These are phyloP conservation scores for Coemansia sp. DNA, from an alignment of 192 early-diverging fungal genomes.

Conservation along the genomic window DNA sequence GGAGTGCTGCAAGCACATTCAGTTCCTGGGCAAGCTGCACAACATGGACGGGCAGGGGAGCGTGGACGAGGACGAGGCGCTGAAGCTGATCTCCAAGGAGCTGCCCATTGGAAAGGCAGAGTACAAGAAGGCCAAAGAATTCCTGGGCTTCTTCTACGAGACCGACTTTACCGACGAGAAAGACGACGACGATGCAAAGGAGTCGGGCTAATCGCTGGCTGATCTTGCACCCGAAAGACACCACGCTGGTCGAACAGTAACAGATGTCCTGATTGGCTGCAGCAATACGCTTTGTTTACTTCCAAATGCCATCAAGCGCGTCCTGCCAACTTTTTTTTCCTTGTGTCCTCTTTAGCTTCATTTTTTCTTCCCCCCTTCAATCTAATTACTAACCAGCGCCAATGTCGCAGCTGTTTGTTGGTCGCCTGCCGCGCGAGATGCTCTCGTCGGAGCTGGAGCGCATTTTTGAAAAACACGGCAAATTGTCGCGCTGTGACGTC, in stretches of 20 bases:
- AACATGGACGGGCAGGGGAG: conserved; percentile 39
- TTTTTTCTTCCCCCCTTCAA: no score
- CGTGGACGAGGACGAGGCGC: conserved; percentile 58
- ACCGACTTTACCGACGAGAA: conserved; percentile 20
- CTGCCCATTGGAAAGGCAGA: conserved; percentile 63
- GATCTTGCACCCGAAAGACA: no score
- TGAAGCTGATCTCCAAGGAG: conserved; percentile 54
- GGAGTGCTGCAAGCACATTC: conserved; percentile 84
- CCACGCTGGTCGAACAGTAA: no score
- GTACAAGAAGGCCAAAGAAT: conserved; percentile 68
- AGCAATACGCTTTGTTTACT: background rate
- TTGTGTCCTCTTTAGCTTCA: background rate
- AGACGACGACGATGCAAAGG: conserved; percentile 16
- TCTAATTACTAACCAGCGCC: background rate
- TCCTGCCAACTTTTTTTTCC: background rate
- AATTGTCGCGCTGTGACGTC: conserved; percentile 43
- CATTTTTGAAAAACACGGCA: conserved; percentile 37
- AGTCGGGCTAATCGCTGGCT: background rate
- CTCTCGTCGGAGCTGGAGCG: conserved; percentile 22
- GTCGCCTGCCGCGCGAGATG: conserved; percentile 34
- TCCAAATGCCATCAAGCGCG: background rate
- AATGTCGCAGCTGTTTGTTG: conserved; percentile 43
- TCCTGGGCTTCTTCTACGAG: conserved; percentile 69
- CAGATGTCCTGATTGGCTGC: background rate
- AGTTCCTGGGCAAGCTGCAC: conserved; percentile 69